These are phyloP conservation scores for Mortierella antarctica DNA, from an alignment of 192 early-diverging fungal species.

Conservation along the genomic window DNA sequence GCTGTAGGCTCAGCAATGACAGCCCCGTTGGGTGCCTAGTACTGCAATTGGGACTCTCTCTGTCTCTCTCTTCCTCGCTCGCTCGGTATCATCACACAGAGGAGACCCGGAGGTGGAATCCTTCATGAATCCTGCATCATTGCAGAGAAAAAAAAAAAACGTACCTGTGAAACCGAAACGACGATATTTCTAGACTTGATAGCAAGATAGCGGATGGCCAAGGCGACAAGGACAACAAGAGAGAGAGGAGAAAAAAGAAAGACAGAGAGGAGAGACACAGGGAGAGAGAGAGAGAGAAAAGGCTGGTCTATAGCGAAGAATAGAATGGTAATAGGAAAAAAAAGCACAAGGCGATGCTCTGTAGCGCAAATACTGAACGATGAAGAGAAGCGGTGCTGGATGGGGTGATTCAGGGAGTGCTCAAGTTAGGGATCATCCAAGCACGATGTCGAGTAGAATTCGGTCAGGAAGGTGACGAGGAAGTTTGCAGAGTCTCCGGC, in stretches of 20 bases:
- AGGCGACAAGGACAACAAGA: background rate
- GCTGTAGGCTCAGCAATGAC: too few species aligned
- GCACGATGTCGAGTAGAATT: slow-evolving; percentile 54
- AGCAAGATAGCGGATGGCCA: background rate
- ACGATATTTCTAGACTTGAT: background rate
- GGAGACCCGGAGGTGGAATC: too few species aligned
- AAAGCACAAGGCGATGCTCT: background rate
- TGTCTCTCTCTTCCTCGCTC: too few species aligned
- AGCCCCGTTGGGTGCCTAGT: too few species aligned
- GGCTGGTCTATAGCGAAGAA: background rate
- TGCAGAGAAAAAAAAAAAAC: background rate
- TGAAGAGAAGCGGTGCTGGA: background rate
- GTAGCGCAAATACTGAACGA: background rate
- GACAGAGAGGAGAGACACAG: slow-evolving; percentile 3
- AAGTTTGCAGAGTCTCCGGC: slow-evolving; percentile 41
- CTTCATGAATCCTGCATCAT: background rate
- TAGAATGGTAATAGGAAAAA: background rate
- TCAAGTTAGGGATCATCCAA: slow-evolving; percentile 57
- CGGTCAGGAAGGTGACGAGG: slow-evolving; percentile 50
- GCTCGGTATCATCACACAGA: too few species aligned
- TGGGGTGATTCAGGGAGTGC: background rate
- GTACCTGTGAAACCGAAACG: background rate
- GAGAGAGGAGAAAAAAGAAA: background rate
- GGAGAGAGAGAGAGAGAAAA: slow-evolving; percentile 10
- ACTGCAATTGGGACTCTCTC: too few species aligned